Base-by-base conservation (phyloP, 768 basidiomycete species). In the Kwoniella dendrophila region DNA sequence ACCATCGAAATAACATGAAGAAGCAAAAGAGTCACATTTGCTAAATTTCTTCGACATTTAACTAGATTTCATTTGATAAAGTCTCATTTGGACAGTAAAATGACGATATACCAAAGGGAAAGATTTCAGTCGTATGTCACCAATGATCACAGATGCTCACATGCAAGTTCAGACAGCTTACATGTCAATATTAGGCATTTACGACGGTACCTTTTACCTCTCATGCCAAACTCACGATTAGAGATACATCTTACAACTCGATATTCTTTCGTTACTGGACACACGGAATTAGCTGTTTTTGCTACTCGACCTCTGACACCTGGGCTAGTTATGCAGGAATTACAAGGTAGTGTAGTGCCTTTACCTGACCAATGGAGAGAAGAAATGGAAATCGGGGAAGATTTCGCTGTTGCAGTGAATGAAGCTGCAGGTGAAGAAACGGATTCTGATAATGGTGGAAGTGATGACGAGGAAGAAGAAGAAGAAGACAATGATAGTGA, bases 241-340 rank as follows among this genome's bases (percentile, higher is more conserved):
- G 78, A 79, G 27, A 73, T 79, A 20, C 68, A 75, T 43, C 66
- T 69, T 0, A 79, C 78, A 0, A 44, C 66, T 24, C 65, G 76
- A 22, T 79, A 79, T 55, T 56, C 67, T 0, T 56, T 58, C 51
- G 61, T 74, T 12, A 75, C 73, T 20, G 70, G 73, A 4, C 76
- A 77, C 34, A 66, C 69, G 16, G 76, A 79, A 51, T 60, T 79
- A 4, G 78, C 70, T 0, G 72, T 79, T 1, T 72, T 61, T 48
- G 74, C 78, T 1, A 77, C 76, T 1, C 47, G 67, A 20, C 70
- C 70, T 14, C 40, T 76, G 11, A 18, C 66, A 3, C 41, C 63
- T 8, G 68, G 68, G 5, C 44, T 58, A 16, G 68, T 73, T 16
- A 47, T 76, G 29, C 49, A 58, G 32, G 74, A 76, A 54, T 57